A percentile compares a stretch with the other conserved stretches of the same genome.
phyloP scores from a whole-genome alignment of 2,329 filamentous ascomycete species.

The Sordariomycetes sp. region DNA sequence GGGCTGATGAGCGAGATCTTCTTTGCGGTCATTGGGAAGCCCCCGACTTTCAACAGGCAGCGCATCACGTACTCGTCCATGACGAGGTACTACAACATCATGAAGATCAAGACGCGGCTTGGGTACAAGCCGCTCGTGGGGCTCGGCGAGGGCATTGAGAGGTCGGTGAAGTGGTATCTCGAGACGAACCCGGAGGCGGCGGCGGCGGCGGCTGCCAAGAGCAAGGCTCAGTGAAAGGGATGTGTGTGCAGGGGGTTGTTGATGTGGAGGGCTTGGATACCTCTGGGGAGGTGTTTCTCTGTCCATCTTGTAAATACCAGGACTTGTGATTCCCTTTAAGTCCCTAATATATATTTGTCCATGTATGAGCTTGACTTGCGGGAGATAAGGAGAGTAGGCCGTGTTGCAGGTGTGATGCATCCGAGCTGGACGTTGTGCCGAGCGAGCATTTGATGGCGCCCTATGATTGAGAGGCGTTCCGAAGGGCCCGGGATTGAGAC shows the following conservation, averaged over 20 bases:
- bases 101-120: constrained; percentile 58
- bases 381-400: too few species aligned
- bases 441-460: too few species aligned
- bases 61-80: constrained; percentile 56
- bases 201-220: constrained; percentile 1
- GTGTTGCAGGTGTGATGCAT: too few species aligned
- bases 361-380: too few species aligned
- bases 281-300: too few species aligned
- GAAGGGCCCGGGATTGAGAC: too few species aligned
- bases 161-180: constrained; percentile 39
- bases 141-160: constrained; percentile 49
- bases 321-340: too few species aligned
- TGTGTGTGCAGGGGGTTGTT: not conserved
- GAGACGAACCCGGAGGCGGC: constrained; percentile 30
- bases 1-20: constrained; percentile 40
- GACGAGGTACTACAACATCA: constrained; percentile 66
- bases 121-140: constrained; percentile 56
- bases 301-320: too few species aligned
- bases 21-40: constrained; percentile 32
- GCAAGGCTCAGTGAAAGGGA: not conserved
- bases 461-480: too few species aligned
- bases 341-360: too few species aligned
- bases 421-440: too few species aligned
- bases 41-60: constrained; percentile 44
- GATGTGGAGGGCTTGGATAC: not conserved